Base-by-base conservation (phyloP, 2,329 filamentous ascomycete species). In the Arthroderma uncinatum region DNA sequence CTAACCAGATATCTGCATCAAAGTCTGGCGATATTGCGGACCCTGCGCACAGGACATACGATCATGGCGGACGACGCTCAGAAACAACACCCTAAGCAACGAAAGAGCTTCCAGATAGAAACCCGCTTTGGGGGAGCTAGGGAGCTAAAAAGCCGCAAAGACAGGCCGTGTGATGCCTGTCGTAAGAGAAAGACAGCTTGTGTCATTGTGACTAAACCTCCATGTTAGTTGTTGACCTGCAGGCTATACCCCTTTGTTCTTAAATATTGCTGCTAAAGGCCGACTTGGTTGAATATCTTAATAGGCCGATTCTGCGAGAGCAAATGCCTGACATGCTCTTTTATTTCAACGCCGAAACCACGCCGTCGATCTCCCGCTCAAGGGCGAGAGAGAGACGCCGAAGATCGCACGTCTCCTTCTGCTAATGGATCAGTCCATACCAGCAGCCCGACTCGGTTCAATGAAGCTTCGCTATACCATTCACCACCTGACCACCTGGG, bases 61-160 rank as follows among this genome's bases (percentile, higher is more conserved):
- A 50, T n/a, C 44, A 54, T 39, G 52, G 52, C 52, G n/a, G 52
- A 54, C 52, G 14, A 9, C 33, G 30, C 33, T 33, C 52, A 37
- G n/a, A 23, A 25, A 10, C n/a, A 37, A 37, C 7, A 25, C 5
- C 30, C 52, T 16, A 54, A 54, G 23, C 52, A 28, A 12, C 52
- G 52, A 36, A 37, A 40, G 52, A 40, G 52, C 19, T 54, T 54
- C 34, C 33, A 54, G 52, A 54, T 54, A 37, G 52, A 54, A 40
- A 54, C 52, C 9, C 52, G 52, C 21, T 54, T 54, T 54, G 52
- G 52, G 14, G 52, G 52, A 37, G 52, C 52, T 23, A 36, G 52
- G 19, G 52, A 54, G 9, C 28, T 54, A 14, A 54, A 54, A 33
- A 54, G 52, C 36, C 52, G 52, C 33, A 54, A 54, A 19, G 52